A percentile compares a stretch with the other conserved stretches of the same genome.
Conservation (phyloP, 2,329 filamentous ascomycete genomes). For the Fusarium pseudonygamai region DNA sequence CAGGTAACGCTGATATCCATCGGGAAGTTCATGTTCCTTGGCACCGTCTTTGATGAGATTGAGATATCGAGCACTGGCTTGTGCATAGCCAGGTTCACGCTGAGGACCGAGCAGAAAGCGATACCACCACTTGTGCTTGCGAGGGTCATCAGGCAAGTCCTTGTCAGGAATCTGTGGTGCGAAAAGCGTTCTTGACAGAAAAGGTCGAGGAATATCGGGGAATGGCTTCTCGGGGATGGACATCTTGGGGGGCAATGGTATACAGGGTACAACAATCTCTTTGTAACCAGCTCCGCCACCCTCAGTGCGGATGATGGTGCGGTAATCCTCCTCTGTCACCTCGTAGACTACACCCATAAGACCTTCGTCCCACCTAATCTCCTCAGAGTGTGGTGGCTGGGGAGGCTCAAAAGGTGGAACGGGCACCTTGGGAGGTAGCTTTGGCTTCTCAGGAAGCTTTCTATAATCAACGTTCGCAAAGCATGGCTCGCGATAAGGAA, state of each 20-base stretch:
- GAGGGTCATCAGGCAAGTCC: slow-evolving; percentile 44
- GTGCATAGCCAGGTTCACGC: slow-evolving; percentile 76
- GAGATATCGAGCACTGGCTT: slow-evolving; percentile 85
- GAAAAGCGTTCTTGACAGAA: slow-evolving; percentile 87
- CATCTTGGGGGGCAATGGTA: slow-evolving; percentile 68
- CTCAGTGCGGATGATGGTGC: slow-evolving; percentile 88
- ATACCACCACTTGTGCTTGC: slow-evolving; percentile 55
- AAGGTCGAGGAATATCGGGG: slow-evolving; percentile 65
- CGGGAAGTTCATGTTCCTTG: slow-evolving; percentile 79
- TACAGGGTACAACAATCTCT: slow-evolving; percentile 83
- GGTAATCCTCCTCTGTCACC: slow-evolving; percentile 83
- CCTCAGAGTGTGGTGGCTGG: slow-evolving; percentile 33
- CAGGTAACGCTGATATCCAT: slow-evolving; percentile 80
- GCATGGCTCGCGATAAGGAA: slow-evolving; percentile 90
- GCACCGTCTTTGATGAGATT: slow-evolving; percentile 83
- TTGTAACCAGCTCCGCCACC: slow-evolving; percentile 87
- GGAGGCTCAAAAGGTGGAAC: slow-evolving; percentile 39
- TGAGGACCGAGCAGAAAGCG: slow-evolving; percentile 57
- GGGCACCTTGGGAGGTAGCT: slow-evolving; percentile 47
- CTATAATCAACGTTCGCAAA: slow-evolving; percentile 83
- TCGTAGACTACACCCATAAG: slow-evolving; percentile 96
- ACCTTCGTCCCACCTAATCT: slow-evolving; percentile 74
- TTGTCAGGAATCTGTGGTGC: slow-evolving; percentile 64
- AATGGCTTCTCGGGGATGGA: slow-evolving; percentile 70
- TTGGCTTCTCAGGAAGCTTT: slow-evolving; percentile 56